Conservation (phyloP, 495 filamentous ascomycete genomes). For the Friedmanniomyces simplex region DNA sequence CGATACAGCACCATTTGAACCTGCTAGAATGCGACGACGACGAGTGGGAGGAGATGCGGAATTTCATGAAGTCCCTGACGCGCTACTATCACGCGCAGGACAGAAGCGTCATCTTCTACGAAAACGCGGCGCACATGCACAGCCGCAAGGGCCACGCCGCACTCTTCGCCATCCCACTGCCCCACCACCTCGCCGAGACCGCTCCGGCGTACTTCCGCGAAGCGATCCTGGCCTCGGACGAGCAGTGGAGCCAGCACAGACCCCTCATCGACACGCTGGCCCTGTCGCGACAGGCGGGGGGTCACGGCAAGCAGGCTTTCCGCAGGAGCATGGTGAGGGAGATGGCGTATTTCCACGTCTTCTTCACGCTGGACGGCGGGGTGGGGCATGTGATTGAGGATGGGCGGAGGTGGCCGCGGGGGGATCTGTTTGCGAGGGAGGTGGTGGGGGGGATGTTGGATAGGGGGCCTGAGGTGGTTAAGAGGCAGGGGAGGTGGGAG, state of each 20-base stretch:
- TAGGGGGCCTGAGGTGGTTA: conserved; percentile 69
- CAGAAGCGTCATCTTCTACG: conserved; percentile 90
- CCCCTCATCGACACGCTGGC: conserved; percentile 81
- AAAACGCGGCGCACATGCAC: conserved; percentile 75
- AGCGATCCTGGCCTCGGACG: conserved; percentile 75
- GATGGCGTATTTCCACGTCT: conserved; percentile 98
- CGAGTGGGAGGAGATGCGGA: conserved; percentile 97
- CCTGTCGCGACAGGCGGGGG: conserved; percentile 37
- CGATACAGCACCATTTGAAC: conserved; percentile 79
- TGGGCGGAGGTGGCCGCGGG: conserved; percentile 73
- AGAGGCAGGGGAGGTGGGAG: conserved; percentile 84
- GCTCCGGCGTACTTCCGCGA: conserved; percentile 94
- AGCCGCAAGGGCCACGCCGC: conserved; percentile 61
- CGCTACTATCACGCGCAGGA: conserved; percentile 88
- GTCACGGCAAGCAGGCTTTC: conserved; percentile 73
- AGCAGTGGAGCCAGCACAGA: conserved; percentile 91
- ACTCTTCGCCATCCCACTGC: conserved; percentile 77
- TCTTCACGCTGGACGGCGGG: conserved; percentile 88
- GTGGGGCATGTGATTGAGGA: conserved; percentile 91
- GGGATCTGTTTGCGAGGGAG: conserved; percentile 89
- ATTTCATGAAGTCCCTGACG: conserved; percentile 96
- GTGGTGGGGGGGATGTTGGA: conserved; percentile 91
- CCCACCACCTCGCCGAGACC: conserved; percentile 74
- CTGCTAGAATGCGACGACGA: conserved; percentile 96
- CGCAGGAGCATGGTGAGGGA: conserved; percentile 77